These are phyloP conservation scores for Candida michaelii DNA, from an alignment of 805 yeast genomes.

Conservation along the genomic window DNA sequence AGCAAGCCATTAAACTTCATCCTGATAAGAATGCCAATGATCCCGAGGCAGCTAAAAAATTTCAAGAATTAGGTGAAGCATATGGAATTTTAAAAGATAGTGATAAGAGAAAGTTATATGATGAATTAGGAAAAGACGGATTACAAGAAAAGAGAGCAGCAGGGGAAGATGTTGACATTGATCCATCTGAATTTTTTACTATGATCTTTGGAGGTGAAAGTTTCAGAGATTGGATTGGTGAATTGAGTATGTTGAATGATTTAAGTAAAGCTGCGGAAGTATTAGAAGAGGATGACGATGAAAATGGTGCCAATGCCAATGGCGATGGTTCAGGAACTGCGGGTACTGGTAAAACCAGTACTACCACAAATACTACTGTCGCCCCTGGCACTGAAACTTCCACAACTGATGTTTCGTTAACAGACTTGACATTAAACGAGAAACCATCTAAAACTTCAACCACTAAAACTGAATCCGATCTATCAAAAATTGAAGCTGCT, in stretches of 20 bases:
- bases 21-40: slow-evolving; percentile 98
- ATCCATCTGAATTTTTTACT: slow-evolving; percentile 82
- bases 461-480: slow-evolving; percentile 14
- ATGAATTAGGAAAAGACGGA: slow-evolving; percentile 66
- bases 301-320: slow-evolving; percentile 8
- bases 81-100: slow-evolving; percentile 80
- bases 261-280: slow-evolving; percentile 62
- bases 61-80: slow-evolving; percentile 69
- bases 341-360: slow-evolving; percentile 8
- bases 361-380: slow-evolving; percentile 7
- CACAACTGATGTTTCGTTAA: slow-evolving; percentile 1
- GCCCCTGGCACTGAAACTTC: slow-evolving; percentile 4
- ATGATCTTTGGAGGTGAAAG: slow-evolving; percentile 83
- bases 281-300: slow-evolving; percentile 35
- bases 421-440: slow-evolving; percentile 12
- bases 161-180: slow-evolving; percentile 66
- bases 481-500: slow-evolving; percentile 16
- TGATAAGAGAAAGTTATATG: slow-evolving; percentile 69
- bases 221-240: slow-evolving; percentile 83
- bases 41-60: slow-evolving; percentile 82
- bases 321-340: slow-evolving; percentile 10
- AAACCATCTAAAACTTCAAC: slow-evolving; percentile 5
- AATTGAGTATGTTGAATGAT: slow-evolving; percentile 69
- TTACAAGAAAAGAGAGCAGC: slow-evolving; percentile 61
- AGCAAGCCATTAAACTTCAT: slow-evolving; percentile 83